phyloP scores from a whole-genome alignment of 2,329 filamentous ascomycete genomes.

The Alternaria sp. region DNA sequence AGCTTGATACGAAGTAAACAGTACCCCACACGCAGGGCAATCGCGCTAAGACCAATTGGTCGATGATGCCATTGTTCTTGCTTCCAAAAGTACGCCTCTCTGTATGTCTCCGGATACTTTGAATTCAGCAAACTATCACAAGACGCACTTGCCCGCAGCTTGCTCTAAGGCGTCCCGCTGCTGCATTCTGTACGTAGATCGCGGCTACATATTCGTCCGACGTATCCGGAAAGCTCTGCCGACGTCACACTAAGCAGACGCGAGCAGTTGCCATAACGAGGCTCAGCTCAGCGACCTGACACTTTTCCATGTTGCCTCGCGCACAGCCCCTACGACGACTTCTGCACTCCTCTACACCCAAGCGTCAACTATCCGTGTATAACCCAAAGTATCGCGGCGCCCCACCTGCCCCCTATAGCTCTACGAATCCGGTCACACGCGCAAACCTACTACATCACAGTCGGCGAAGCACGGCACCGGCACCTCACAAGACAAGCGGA shows the following conservation, averaged over 20 bases:
- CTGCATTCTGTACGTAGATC: slow-evolving; percentile 1
- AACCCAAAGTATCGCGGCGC: slow-evolving; percentile 17
- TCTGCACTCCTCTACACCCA: slow-evolving; percentile 4
- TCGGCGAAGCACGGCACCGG: slow-evolving; percentile 4
- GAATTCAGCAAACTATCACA: not conserved
- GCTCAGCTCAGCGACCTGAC: slow-evolving; percentile 16
- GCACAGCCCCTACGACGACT: slow-evolving; percentile 21
- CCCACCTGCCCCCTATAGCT: slow-evolving; percentile 18
- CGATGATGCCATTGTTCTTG: slow-evolving; percentile 12
- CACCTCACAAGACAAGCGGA: slow-evolving; percentile 30
- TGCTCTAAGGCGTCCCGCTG: not conserved
- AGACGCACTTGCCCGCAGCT: not conserved
- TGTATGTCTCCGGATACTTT: not conserved
- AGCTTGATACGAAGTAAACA: slow-evolving; percentile 1
- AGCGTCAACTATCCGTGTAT: slow-evolving; percentile 11
- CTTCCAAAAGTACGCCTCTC: slow-evolving; percentile 1
- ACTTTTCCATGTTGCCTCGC: slow-evolving; percentile 33
- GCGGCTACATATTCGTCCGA: slow-evolving; percentile 1
- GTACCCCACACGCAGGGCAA: slow-evolving; percentile 11
- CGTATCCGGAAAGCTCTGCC: slow-evolving; percentile 10
- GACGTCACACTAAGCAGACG: slow-evolving; percentile 11
- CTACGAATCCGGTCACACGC: slow-evolving; percentile 12
- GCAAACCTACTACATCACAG: slow-evolving; percentile 14
- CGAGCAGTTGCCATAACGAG: slow-evolving; percentile 6
- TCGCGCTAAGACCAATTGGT: slow-evolving; percentile 7